Conservation (phyloP, 805 yeast species). For the Candida ulmi region DNA sequence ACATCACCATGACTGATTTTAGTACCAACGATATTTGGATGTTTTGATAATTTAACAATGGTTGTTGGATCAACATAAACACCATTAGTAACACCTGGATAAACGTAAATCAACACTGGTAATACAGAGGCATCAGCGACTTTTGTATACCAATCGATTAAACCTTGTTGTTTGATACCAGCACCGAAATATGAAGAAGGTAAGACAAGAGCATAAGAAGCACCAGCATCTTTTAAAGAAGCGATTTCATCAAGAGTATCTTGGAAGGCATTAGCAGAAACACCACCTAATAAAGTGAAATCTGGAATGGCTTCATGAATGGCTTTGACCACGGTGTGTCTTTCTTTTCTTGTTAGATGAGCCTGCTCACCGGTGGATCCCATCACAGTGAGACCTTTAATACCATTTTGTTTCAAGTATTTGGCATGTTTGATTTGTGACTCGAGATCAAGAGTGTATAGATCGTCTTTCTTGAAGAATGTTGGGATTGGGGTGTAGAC, state of each 20-base stretch:
- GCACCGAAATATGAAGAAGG: constrained; percentile 46
- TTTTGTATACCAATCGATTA: constrained; percentile 36
- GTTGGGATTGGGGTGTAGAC: constrained; percentile 52
- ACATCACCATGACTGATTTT: constrained; percentile 49
- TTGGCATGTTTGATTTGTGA: constrained; percentile 41
- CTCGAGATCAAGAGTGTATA: constrained; percentile 35
- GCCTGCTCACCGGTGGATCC: constrained; percentile 56
- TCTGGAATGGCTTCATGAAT: constrained; percentile 33
- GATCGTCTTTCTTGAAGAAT: constrained; percentile 39
- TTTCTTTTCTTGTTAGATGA: constrained; percentile 41
- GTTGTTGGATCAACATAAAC: constrained; percentile 30
- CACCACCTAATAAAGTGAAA: constrained; percentile 43
- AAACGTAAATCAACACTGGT: constrained; percentile 37
- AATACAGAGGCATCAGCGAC: constrained; percentile 33
- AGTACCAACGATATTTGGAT: constrained; percentile 42
- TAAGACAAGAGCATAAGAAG: constrained; percentile 34
- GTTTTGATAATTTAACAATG: constrained; percentile 28
- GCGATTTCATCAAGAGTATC: constrained; percentile 39
- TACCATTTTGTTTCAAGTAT: constrained; percentile 36
- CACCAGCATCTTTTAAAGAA: constrained; percentile 32
- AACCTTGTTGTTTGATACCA: constrained; percentile 38
- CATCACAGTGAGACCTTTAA: constrained; percentile 41
- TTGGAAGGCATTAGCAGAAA: constrained; percentile 38
- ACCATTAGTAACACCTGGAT: constrained; percentile 39
- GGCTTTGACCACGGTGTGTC: constrained; percentile 28